These are phyloP conservation scores for Asclepias syriaca DNA, from an alignment of 257 asterid species.

Conservation along the genomic window DNA sequence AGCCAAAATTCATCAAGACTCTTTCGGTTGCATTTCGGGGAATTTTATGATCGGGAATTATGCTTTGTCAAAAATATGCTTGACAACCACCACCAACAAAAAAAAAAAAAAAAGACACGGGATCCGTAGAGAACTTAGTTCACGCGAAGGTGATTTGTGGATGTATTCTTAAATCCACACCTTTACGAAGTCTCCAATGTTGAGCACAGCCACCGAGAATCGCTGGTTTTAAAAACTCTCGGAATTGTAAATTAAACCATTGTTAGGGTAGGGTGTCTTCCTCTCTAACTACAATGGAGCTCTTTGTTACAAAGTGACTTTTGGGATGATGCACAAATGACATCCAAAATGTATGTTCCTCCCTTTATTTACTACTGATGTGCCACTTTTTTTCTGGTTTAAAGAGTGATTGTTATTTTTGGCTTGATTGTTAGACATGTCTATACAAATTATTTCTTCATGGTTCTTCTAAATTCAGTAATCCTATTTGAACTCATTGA, in stretches of 20 bases:
- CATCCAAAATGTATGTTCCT: not conserved
- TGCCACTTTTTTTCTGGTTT: not conserved
- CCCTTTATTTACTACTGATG: not conserved
- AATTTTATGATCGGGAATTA: not conserved
- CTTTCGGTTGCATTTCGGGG: constrained; percentile 13
- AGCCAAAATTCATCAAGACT: constrained; percentile 2
- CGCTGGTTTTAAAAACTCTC: constrained; percentile 3
- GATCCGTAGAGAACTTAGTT: not conserved
- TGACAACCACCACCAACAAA: not conserved
- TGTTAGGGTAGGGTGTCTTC: not conserved
- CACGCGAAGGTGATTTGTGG: not conserved
- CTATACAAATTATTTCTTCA: not conserved
- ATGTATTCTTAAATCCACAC: constrained; percentile 11
- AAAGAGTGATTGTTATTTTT: not conserved
- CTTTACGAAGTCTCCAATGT: constrained; percentile 1
- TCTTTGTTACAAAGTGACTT: not conserved
- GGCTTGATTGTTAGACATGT: not conserved
- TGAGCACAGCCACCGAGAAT: constrained; percentile 2
- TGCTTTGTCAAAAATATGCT: not conserved
- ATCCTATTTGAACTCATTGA: no score
- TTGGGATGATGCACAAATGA: not conserved
- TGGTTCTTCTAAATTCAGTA: no score
- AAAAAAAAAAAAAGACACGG: not conserved
- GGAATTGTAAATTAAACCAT: constrained; percentile 21
- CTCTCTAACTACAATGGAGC: not conserved